Evolutionary conservation across 345 rosid genomes (phyloP).

Genomic region (Tarenaya hassleriana): DNA sequence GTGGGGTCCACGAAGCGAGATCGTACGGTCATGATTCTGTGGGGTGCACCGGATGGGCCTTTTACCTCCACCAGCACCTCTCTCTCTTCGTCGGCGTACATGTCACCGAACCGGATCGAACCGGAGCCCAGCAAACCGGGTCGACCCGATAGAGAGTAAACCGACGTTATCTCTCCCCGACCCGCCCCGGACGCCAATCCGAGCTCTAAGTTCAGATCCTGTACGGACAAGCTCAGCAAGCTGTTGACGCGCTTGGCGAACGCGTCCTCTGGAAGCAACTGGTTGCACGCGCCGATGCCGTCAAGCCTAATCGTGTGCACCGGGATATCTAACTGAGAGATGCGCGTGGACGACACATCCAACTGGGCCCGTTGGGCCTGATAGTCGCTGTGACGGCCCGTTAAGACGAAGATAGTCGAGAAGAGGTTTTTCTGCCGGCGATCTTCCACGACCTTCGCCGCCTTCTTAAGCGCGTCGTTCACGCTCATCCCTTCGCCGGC

Average conservation of each 20-base stretch:
- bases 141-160: slow-evolving; percentile 47
- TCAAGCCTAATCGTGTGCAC: slow-evolving; percentile 52
- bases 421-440: slow-evolving; percentile 65
- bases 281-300: slow-evolving; percentile 24
- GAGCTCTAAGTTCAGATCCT: slow-evolving; percentile 55
- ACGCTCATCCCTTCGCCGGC: slow-evolving; percentile 56
- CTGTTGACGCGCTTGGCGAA: slow-evolving; percentile 38
- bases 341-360: slow-evolving; percentile 50
- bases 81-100: slow-evolving; percentile 62
- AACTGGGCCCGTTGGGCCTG: slow-evolving; percentile 22
- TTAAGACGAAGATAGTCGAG: slow-evolving; percentile 48
- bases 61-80: slow-evolving; percentile 63
- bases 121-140: slow-evolving; percentile 45
- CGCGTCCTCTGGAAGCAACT: slow-evolving; percentile 38
- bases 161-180: slow-evolving; percentile 55
- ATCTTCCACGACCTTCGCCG: slow-evolving; percentile 83
- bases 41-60: slow-evolving; percentile 41
- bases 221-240: slow-evolving; percentile 45
- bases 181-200: slow-evolving; percentile 62
- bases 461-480: slow-evolving; percentile 76
- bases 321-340: slow-evolving; percentile 41
- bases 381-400: slow-evolving; percentile 42
- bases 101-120: slow-evolving; percentile 52
- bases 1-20: slow-evolving; percentile 51
- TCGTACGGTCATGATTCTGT: slow-evolving; percentile 51